Percentiles rank a stretch among this genome's conserved stretches.
Conservation (phyloP, 495 filamentous ascomycete genomes). For the Lophiostoma macrostomum region DNA sequence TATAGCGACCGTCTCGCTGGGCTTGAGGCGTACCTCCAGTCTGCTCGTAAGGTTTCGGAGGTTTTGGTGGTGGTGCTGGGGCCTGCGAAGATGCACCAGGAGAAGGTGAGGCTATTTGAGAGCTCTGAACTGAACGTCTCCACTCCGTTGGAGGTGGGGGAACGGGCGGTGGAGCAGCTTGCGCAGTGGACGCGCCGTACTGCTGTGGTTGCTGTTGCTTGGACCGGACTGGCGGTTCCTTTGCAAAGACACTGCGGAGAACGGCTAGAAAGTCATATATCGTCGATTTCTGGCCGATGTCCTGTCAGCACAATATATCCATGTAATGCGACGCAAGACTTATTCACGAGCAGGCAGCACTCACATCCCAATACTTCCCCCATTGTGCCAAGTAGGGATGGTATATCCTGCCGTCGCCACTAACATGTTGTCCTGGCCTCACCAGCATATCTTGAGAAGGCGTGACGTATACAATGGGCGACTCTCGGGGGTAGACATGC, state of each 20-base stretch:
- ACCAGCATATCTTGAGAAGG: conserved; percentile 87
- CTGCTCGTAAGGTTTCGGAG: conserved; percentile 40
- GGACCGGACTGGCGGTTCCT: conserved; percentile 86
- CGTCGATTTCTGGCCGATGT: conserved; percentile 63
- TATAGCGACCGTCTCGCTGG: conserved; percentile 24
- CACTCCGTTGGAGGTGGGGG: conserved; percentile 70
- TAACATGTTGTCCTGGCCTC: conserved; percentile 88
- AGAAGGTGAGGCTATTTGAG: conserved; percentile 43
- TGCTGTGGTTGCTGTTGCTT: conserved; percentile 46
- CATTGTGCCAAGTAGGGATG: conserved; percentile 93
- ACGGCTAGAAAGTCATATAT: conserved; percentile 78
- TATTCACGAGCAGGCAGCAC: conserved; percentile 38
- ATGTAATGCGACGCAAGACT: neutral
- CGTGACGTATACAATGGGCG: conserved; percentile 82
- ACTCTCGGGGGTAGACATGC: conserved; percentile 80
- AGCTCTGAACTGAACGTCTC: conserved; percentile 35
- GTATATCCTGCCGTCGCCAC: conserved; percentile 89
- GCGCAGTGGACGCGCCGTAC: conserved; percentile 39
- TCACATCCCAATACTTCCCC: conserved; percentile 85
- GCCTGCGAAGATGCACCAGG: conserved; percentile 40
- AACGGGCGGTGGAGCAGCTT: conserved; percentile 57
- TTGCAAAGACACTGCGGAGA: conserved; percentile 82
- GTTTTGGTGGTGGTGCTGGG: conserved; percentile 42
- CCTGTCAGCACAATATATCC: neutral
- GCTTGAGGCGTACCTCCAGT: conserved; percentile 11